phyloP scores from a whole-genome alignment of 768 basidiomycete species.

The Mycena epipterygia region DNA sequence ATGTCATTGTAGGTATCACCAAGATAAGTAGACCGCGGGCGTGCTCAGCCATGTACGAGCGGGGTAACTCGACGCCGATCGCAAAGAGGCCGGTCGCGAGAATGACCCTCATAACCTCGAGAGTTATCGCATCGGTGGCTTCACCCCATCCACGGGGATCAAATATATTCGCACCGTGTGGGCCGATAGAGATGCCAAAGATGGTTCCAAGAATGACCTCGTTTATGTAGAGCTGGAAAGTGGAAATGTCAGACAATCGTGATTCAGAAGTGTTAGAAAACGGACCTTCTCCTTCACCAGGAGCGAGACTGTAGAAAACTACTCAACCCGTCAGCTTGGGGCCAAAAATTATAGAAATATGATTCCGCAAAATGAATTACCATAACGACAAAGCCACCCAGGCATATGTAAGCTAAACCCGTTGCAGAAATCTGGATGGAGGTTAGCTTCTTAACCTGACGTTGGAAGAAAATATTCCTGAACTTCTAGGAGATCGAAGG shows the following conservation, averaged over 20 bases:
- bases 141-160: slow-evolving; percentile 82
- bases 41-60: slow-evolving; percentile 86
- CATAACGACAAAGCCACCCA: slow-evolving; percentile 50
- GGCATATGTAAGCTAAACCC: slow-evolving; percentile 30
- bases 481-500: slow-evolving; percentile 21
- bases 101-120: slow-evolving; percentile 89
- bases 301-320: slow-evolving; percentile 90
- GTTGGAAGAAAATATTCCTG: background rate
- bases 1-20: slow-evolving; percentile 88
- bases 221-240: slow-evolving; percentile 82
- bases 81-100: slow-evolving; percentile 94
- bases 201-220: slow-evolving; percentile 94
- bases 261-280: background rate
- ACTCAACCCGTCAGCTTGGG: no score
- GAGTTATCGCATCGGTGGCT: slow-evolving; percentile 72
- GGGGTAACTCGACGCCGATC: slow-evolving; percentile 93
- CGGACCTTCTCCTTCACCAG: slow-evolving; percentile 85
- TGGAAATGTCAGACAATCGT: background rate
- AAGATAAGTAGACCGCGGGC: slow-evolving; percentile 76
- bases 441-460: background rate
- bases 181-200: slow-evolving; percentile 77
- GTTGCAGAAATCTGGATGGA: slow-evolving; percentile 20
- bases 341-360: no score
- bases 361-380: no score
- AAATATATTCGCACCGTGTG: slow-evolving; percentile 78